Percentiles rank a stretch among this genome's conserved stretches.
Evolutionary conservation across 1,139 yeast genomes (phyloP).

Genomic region (Magnusiomyces suaveolens): DNA sequence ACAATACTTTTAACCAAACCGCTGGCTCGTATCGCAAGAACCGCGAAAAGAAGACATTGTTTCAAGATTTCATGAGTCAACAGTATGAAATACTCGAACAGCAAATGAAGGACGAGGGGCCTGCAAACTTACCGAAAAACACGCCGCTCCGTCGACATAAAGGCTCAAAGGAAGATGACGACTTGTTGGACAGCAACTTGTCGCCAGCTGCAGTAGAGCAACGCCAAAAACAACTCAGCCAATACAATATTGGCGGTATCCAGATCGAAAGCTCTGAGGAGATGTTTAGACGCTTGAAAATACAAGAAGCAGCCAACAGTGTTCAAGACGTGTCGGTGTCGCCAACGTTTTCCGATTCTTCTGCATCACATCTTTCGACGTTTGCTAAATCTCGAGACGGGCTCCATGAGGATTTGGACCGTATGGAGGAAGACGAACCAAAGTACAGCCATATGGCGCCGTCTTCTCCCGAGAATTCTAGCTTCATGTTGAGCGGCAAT

Average conservation of each 20-base stretch:
- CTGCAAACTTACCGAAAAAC: neutral
- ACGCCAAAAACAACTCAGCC: constrained; percentile 5
- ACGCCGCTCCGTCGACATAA: neutral
- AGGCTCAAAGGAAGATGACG: constrained; percentile 1
- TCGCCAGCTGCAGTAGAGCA: constrained; percentile 3
- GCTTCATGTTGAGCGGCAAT: neutral
- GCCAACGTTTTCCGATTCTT: constrained; percentile 12
- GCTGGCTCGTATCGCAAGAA: neutral
- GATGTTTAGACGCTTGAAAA: constrained; percentile 23
- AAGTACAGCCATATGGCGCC: neutral
- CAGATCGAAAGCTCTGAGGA: constrained; percentile 26
- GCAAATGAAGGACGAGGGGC: constrained; percentile 6
- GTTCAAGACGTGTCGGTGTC: constrained; percentile 15
- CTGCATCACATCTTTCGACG: neutral
- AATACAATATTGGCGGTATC: constrained; percentile 25
- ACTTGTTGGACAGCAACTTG: neutral
- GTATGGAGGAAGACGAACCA: neutral
- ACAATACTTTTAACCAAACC: neutral
- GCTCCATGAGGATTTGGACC: neutral
- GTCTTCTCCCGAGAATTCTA: neutral
- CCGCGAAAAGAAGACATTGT: constrained; percentile 16
- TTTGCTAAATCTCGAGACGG: neutral
- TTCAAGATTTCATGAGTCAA: constrained; percentile 23
- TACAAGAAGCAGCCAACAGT: constrained; percentile 18
- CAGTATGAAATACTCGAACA: constrained; percentile 19